Evolutionary conservation across 495 filamentous ascomycete genomes (phyloP), one percentile per base, ranked within the genome.

Genomic region (Penicillium manginii): DNA sequence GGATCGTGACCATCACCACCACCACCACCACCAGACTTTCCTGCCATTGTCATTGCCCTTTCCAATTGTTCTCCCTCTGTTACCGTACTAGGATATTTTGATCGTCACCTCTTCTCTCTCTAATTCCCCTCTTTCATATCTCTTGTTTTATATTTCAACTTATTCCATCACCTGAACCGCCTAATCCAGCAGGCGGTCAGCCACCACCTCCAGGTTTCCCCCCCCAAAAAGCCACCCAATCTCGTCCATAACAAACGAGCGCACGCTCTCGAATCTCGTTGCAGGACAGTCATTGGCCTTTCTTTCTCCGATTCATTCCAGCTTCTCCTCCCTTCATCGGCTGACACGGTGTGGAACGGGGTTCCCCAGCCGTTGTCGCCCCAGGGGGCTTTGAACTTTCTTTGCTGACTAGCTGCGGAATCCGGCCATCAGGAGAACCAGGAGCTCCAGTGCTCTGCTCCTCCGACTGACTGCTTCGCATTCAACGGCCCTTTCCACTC

Each of bases 341-440:
- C 52, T 51, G 62, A 60, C 50, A 54, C 58, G 53, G 59, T 35
- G 67, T 65, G 62, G 57, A 61, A 60, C 64, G 57, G 22, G 57
- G 56, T 61, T 61, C 49, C 55, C 52, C 55, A 60, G 51, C 61
- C 50, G 58, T 66, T 55, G 62, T 65, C 57, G 39, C 58, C 57
- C 60, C 59, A 35, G 51, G 52, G 56, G 58, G 52, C 33, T 47
- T 50, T 52, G 45, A 54, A 54, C 31, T 43, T 69, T 63, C 31
- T 43, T 69, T 63, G 61, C 61, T 69, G 61, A 62, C 55, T 39
- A 59, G 50, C 55, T 39, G 60, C 55, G 50, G 60, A 63, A 57
- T 65, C 55, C 59, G 40, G 43, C 51, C 54, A 60, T 70, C 67
- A 70, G 65, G 67, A 70, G 67, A 68, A 62, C 55, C 50, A 58